Evolutionary conservation across 495 filamentous ascomycete genomes (phyloP).

Genomic region (Achaetomiella virescens): DNA sequence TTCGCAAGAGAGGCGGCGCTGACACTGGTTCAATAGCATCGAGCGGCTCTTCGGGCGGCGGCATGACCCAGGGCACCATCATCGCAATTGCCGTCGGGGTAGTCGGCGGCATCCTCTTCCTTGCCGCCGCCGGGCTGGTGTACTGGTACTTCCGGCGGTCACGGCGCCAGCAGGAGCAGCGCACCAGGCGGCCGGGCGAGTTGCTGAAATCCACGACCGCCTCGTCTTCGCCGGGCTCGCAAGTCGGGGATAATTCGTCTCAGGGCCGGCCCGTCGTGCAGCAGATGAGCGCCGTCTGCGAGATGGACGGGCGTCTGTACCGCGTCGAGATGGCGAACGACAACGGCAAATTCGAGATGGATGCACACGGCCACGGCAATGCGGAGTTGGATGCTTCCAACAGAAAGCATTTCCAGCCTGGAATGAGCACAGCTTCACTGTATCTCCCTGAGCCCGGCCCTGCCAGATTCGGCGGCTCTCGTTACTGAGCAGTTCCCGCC

Average conservation of each 20-base stretch:
- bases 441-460: not conserved
- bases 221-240: not conserved
- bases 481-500: no score
- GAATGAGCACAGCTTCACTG: no score
- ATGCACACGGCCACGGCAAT: slow-evolving; percentile 10
- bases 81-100: slow-evolving; percentile 23
- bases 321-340: slow-evolving; percentile 22
- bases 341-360: slow-evolving; percentile 21
- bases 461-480: no score
- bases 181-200: not conserved
- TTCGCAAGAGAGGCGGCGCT: not conserved
- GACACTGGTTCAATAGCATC: not conserved
- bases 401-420: not conserved
- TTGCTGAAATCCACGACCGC: not conserved
- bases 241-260: not conserved
- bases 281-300: slow-evolving; percentile 11
- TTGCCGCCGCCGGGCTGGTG: slow-evolving; percentile 6
- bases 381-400: slow-evolving; percentile 8
- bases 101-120: slow-evolving; percentile 14
- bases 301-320: slow-evolving; percentile 21
- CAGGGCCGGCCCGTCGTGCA: not conserved
- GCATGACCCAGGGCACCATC: slow-evolving; percentile 21
- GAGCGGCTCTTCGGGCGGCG: not conserved
- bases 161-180: not conserved
- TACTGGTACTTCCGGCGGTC: slow-evolving; percentile 16